Evolutionary conservation across 192 early-diverging fungal genomes (phyloP).

Genomic region (Coemansia interrupta): DNA sequence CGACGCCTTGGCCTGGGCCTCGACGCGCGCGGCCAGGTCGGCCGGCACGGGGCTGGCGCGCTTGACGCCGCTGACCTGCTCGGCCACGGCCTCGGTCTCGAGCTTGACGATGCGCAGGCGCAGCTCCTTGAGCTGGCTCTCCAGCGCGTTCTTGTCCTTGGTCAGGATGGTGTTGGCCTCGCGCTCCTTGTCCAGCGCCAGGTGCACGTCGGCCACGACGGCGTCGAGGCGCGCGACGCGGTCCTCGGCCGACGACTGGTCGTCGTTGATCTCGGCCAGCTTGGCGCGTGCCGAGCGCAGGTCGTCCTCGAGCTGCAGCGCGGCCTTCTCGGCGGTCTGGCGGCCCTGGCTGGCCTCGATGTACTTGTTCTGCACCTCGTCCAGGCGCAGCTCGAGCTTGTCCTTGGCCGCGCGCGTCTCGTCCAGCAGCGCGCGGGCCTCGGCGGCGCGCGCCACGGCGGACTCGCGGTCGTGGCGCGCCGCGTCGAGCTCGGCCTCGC

Average conservation of each 20-base stretch:
- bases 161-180: constrained; percentile 67
- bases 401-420: constrained; percentile 68
- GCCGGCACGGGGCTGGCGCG: constrained; percentile 46
- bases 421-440: constrained; percentile 63
- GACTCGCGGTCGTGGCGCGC: constrained; percentile 60
- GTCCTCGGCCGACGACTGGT: constrained; percentile 60
- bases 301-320: constrained; percentile 69
- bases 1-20: constrained; percentile 44
- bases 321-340: constrained; percentile 66
- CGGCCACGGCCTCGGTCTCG: constrained; percentile 64
- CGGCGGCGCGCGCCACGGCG: constrained; percentile 44
- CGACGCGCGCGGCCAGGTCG: constrained; percentile 35
- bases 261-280: constrained; percentile 73
- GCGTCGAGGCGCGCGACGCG: constrained; percentile 57
- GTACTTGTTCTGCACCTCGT: constrained; percentile 63
- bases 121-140: constrained; percentile 81
- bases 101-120: constrained; percentile 71
- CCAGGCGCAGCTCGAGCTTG: constrained; percentile 68
- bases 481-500: constrained; percentile 59
- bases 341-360: constrained; percentile 64
- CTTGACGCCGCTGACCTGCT: constrained; percentile 55
- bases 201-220: constrained; percentile 49
- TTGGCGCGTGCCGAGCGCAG: constrained; percentile 66
- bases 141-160: constrained; percentile 74
- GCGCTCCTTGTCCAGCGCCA: constrained; percentile 63